A percentile compares a stretch with the other conserved stretches of the same genome.
phyloP scores from a whole-genome alignment of 106 monocot genomes.

The Acorus calamus region DNA sequence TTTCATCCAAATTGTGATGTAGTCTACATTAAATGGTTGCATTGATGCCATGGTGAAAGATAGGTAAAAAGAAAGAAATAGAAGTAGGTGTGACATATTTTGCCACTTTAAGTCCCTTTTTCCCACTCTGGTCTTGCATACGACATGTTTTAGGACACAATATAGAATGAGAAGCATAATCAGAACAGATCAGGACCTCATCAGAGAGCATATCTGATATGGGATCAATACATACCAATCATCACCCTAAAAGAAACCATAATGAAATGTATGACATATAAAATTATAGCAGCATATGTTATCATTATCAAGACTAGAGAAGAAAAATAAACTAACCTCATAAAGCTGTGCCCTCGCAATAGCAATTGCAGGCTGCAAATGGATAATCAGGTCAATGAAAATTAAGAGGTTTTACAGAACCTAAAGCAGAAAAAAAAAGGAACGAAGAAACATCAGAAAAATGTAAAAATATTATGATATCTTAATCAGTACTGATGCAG shows the following conservation, averaged over 20 bases:
- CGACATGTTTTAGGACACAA: constrained; percentile 65
- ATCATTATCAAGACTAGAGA: constrained; percentile 2
- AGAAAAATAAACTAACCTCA: constrained; percentile 35
- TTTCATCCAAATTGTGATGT: not conserved
- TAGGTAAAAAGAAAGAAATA: not conserved
- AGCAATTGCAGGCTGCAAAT: constrained; percentile 76
- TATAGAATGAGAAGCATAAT: constrained; percentile 1
- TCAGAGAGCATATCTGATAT: too few species aligned
- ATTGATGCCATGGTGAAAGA: not conserved
- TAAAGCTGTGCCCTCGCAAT: constrained; percentile 84
- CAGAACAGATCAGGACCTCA: too few species aligned
- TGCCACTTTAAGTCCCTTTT: constrained; percentile 51
- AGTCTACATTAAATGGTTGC: too few species aligned
- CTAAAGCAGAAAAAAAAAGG: too few species aligned
- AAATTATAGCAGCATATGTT: too few species aligned
- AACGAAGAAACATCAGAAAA: too few species aligned
- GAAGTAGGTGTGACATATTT: constrained; percentile 48
- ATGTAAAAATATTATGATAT: too few species aligned
- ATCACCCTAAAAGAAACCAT: too few species aligned
- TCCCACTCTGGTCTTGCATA: constrained; percentile 45
- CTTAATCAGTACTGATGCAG: too few species aligned
- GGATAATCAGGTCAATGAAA: not conserved
- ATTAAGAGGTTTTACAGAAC: not conserved
- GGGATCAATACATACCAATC: too few species aligned
- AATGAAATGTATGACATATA: too few species aligned